Conservation (phyloP, 148 eudicot species). For the Rhododendron vialii region DNA sequence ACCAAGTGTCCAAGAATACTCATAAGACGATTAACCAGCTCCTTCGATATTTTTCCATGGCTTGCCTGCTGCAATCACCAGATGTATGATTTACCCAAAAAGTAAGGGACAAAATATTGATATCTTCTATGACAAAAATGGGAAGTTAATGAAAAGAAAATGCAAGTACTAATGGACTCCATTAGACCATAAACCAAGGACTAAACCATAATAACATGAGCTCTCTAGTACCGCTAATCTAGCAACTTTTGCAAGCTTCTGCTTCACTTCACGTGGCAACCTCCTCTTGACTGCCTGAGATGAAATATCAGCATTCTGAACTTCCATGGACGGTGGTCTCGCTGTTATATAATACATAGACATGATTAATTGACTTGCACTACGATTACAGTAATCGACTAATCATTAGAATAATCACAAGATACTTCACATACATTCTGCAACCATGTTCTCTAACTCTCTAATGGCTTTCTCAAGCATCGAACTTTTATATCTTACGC, state of each 20-base stretch:
- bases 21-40: conserved; percentile 81
- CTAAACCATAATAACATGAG: conserved; percentile 6
- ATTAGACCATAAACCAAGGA: neutral
- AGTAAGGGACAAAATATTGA: neutral
- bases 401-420: neutral
- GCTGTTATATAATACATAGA: conserved; percentile 38
- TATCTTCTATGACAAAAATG: conserved; percentile 6
- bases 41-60: conserved; percentile 72
- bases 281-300: conserved; percentile 82
- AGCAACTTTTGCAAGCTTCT: conserved; percentile 93
- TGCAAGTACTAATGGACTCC: neutral
- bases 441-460: conserved; percentile 92
- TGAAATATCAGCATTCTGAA: conserved; percentile 65
- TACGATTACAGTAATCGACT: neutral
- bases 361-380: conserved; percentile 1
- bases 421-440: conserved; percentile 63
- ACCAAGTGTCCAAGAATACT: conserved; percentile 85
- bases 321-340: conserved; percentile 69
- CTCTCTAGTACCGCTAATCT: conserved; percentile 65
- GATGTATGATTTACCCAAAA: neutral
- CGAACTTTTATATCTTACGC: conserved; percentile 52
- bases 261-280: conserved; percentile 86
- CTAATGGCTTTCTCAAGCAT: conserved; percentile 81
- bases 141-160: neutral
- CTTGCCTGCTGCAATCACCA: conserved; percentile 61